phyloP scores from a whole-genome alignment of 805 yeast species.

The Starmera caribaea region DNA sequence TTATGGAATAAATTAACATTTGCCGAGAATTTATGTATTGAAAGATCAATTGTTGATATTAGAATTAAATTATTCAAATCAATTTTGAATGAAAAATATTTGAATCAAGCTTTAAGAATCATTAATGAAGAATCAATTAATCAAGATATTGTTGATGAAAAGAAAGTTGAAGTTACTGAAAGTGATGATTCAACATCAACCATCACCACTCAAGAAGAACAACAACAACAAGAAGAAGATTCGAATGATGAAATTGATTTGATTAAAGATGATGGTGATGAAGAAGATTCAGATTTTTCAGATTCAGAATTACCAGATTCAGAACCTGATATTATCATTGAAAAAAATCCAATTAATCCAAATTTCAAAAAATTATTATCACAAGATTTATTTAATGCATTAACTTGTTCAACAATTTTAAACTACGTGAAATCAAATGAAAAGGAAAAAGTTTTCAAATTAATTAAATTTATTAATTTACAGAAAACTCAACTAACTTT shows the following conservation, averaged over 20 bases:
- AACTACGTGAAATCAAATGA: constrained; percentile 12
- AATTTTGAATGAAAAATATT: constrained; percentile 18
- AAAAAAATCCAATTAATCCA: constrained; percentile 3
- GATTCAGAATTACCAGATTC: neutral
- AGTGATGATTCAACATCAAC: neutral
- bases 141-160: neutral
- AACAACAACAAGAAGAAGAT: constrained; percentile 4
- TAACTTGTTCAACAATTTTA: constrained; percentile 14
- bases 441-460: constrained; percentile 6
- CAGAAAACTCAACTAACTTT: constrained; percentile 14
- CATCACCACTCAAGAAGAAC: neutral
- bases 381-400: constrained; percentile 15
- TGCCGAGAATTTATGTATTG: constrained; percentile 17
- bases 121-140: constrained; percentile 6
- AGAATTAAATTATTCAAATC: constrained; percentile 20
- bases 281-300: constrained; percentile 4
- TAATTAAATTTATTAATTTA: constrained; percentile 12
- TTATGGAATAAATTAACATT: constrained; percentile 15
- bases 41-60: constrained; percentile 17
- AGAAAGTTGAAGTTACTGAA: neutral
- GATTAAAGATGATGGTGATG: constrained; percentile 4
- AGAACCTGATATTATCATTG: neutral
- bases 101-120: constrained; percentile 10
- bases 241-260: constrained; percentile 1
- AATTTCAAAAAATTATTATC: constrained; percentile 13